Evolutionary conservation across 148 eudicot species (phyloP).

Genomic region (Silene conica): DNA sequence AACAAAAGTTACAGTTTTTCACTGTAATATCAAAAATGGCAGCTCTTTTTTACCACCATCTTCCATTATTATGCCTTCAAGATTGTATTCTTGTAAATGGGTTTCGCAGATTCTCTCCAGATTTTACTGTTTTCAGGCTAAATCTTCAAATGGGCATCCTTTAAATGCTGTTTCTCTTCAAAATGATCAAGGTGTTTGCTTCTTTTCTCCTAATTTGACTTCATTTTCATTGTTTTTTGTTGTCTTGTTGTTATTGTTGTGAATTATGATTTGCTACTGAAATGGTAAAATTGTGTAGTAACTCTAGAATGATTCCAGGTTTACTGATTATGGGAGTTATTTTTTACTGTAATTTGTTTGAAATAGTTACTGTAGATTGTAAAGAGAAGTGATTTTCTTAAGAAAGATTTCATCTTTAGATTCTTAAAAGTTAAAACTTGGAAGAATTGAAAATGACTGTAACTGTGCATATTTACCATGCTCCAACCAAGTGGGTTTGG

Average conservation of each 20-base stretch:
- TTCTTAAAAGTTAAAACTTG: too few relatives aligned
- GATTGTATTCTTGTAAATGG: conserved; percentile 42
- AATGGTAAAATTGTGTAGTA: not conserved
- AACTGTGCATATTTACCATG: too few relatives aligned
- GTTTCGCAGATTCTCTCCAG: conserved; percentile 42
- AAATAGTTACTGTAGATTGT: too few relatives aligned
- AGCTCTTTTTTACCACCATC: conserved; percentile 27
- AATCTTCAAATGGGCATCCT: conserved; percentile 65
- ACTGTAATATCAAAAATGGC: conserved; percentile 13
- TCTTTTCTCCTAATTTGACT: not conserved
- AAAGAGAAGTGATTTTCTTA: too few relatives aligned
- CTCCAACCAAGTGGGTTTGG: too few relatives aligned
- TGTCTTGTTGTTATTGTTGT: not conserved
- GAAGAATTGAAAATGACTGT: too few relatives aligned
- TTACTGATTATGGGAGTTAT: not conserved
- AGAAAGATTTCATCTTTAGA: too few relatives aligned
- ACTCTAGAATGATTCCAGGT: not conserved
- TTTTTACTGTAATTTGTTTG: too few relatives aligned
- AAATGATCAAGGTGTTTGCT: conserved; percentile 38
- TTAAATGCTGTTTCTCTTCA: conserved; percentile 48
- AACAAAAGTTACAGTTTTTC: conserved; percentile 9
- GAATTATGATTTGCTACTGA: not conserved
- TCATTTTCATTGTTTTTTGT: not conserved
- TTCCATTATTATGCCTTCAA: conserved; percentile 27
- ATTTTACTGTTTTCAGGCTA: conserved; percentile 42